Conservation (phyloP, 257 asterid genomes). For the Solanum gracilifrons region DNA sequence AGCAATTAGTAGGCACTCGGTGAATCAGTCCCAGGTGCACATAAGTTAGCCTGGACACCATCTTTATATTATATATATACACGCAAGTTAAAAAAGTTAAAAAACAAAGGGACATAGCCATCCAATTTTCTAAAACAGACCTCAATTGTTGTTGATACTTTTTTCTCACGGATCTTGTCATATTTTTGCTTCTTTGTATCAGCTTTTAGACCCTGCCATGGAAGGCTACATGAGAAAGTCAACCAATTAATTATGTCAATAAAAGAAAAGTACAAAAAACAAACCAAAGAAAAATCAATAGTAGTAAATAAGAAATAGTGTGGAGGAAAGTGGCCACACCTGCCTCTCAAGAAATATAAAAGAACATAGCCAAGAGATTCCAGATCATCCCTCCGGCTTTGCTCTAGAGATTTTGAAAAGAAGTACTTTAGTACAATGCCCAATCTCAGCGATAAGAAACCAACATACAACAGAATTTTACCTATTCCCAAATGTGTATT, state of each 20-base stretch:
- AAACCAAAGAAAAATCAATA: neutral
- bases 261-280: neutral
- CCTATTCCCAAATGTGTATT: constrained; percentile 13
- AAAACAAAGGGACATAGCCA: neutral
- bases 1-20: neutral
- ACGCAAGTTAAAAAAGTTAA: neutral
- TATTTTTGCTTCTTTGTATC: constrained; percentile 33
- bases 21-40: neutral
- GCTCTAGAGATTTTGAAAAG: constrained; percentile 15
- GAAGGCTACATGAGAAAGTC: constrained; percentile 18
- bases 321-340: constrained; percentile 2
- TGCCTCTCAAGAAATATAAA: constrained; percentile 35
- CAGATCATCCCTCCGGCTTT: constrained; percentile 41
- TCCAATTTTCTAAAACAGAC: constrained; percentile 2
- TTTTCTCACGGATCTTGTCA: constrained; percentile 32
- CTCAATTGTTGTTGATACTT: constrained; percentile 36
- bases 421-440: neutral
- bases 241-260: neutral
- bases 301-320: neutral
- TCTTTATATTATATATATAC: neutral
- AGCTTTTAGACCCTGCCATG: constrained; percentile 40
- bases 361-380: constrained; percentile 45
- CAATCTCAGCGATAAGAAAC: neutral
- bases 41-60: neutral
- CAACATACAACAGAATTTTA: neutral